phyloP scores from a whole-genome alignment of 352 stramenopile species.

The Globisporangium cylindrosporum region DNA sequence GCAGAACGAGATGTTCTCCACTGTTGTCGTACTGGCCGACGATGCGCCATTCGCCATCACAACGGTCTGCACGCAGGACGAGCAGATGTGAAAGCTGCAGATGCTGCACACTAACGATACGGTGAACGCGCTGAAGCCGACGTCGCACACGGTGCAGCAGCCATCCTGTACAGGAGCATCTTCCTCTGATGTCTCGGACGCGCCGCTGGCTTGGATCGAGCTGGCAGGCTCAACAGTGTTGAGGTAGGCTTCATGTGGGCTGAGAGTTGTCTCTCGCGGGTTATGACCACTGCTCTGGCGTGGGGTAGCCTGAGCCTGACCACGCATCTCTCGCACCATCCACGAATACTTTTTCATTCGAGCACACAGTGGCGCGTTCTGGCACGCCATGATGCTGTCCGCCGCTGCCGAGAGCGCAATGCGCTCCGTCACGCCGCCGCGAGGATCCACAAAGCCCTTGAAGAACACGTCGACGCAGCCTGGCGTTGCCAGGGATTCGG shows the following conservation, averaged over 20 bases:
- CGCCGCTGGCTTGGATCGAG: not conserved
- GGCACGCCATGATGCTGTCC: constrained; percentile 26
- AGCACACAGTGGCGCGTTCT: constrained; percentile 15
- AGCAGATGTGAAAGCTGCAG: constrained; percentile 8
- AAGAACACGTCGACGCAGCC: constrained; percentile 30
- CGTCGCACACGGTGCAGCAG: constrained; percentile 12
- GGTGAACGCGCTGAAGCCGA: constrained; percentile 8
- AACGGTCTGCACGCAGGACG: constrained; percentile 11
- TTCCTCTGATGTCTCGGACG: not conserved
- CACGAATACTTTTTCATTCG: constrained; percentile 30
- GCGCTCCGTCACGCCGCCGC: constrained; percentile 21
- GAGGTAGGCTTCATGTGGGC: not conserved
- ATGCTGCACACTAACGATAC: constrained; percentile 11
- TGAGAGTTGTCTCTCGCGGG: not conserved
- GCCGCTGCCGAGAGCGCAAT: constrained; percentile 20
- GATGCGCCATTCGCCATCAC: not conserved
- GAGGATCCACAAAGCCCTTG: constrained; percentile 37
- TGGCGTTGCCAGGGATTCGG: constrained; percentile 10
- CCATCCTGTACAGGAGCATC: not conserved
- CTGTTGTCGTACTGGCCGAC: not conserved
- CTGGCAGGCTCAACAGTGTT: not conserved
- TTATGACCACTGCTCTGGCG: not conserved
- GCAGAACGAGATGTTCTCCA: constrained; percentile 13
- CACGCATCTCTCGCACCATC: constrained; percentile 24
- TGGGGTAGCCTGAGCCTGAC: not conserved